Conservation (phyloP, 2,329 filamentous ascomycete genomes). For the Sclerotinia minor region DNA sequence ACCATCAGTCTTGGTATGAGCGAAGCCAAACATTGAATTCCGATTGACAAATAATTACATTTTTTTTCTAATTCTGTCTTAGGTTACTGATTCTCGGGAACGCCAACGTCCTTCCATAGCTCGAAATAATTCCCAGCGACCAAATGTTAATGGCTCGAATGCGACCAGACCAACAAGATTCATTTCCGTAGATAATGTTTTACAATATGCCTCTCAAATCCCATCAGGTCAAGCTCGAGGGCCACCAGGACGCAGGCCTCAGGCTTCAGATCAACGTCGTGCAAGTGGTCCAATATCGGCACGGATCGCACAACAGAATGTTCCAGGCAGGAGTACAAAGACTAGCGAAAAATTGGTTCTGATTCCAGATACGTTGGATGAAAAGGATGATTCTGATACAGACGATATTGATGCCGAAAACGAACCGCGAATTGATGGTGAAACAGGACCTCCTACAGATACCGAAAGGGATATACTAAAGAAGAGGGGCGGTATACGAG, state of each 20-base stretch:
- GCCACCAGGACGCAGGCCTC: slow-evolving; percentile 54
- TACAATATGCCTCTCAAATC: slow-evolving; percentile 91
- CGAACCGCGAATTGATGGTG: slow-evolving; percentile 53
- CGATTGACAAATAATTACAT: not conserved
- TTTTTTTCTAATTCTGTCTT: slow-evolving; percentile 28
- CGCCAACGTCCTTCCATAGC: slow-evolving; percentile 49
- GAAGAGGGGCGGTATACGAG: slow-evolving; percentile 60
- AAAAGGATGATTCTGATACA: slow-evolving; percentile 60
- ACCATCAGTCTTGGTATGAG: slow-evolving; percentile 60
- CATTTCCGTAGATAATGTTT: slow-evolving; percentile 90
- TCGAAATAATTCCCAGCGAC: slow-evolving; percentile 42
- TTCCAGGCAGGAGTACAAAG: slow-evolving; percentile 88
- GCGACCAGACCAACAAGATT: slow-evolving; percentile 62
- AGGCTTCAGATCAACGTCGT: slow-evolving; percentile 50
- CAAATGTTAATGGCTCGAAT: slow-evolving; percentile 36
- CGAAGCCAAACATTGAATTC: slow-evolving; percentile 18
- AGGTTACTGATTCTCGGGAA: slow-evolving; percentile 61
- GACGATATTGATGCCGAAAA: slow-evolving; percentile 53
- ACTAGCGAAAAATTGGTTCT: slow-evolving; percentile 96
- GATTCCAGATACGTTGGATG: slow-evolving; percentile 74
- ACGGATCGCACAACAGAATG: slow-evolving; percentile 48
- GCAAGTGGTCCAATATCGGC: slow-evolving; percentile 48
- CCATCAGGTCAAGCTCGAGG: slow-evolving; percentile 87
- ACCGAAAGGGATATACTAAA: slow-evolving; percentile 65
- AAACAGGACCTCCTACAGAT: slow-evolving; percentile 65